These are phyloP conservation scores for Triticum timopheevii DNA, from an alignment of 176 grass and related monocot species.

Conservation along the genomic window DNA sequence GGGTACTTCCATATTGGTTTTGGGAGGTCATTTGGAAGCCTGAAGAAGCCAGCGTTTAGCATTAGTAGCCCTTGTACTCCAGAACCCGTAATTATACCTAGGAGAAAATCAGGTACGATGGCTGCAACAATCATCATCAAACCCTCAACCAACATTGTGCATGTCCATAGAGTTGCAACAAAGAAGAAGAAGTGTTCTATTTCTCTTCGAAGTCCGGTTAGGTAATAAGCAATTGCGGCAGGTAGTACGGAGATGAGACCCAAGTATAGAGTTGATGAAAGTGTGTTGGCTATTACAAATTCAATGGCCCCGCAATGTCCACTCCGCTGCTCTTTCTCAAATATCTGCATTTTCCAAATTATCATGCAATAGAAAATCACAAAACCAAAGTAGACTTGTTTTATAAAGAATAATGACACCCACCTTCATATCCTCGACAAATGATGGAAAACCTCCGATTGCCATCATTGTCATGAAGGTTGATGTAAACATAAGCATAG, in stretches of 20 bases:
- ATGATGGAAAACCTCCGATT: slow-evolving; percentile 60
- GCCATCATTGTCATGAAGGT: slow-evolving; percentile 56
- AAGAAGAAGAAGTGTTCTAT: slow-evolving; percentile 47
- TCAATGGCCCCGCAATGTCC: slow-evolving; percentile 46
- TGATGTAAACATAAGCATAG: slow-evolving; percentile 63
- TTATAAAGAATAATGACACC: background rate
- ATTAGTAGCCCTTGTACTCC: slow-evolving; percentile 52
- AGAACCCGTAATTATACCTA: slow-evolving; percentile 47
- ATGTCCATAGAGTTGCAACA: slow-evolving; percentile 27
- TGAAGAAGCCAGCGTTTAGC: slow-evolving; percentile 52
- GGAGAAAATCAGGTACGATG: slow-evolving; percentile 42
- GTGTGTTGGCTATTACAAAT: slow-evolving; percentile 44
- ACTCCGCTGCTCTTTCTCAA: slow-evolving; percentile 45
- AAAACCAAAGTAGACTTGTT: background rate
- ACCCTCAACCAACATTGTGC: slow-evolving; percentile 49
- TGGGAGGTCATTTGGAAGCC: slow-evolving; percentile 48
- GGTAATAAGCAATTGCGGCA: slow-evolving; percentile 51
- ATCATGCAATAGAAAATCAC: background rate
- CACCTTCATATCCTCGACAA: slow-evolving; percentile 80
- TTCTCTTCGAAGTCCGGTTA: slow-evolving; percentile 26
- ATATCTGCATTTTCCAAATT: slow-evolving; percentile 32
- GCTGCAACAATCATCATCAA: slow-evolving; percentile 64
- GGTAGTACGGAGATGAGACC: slow-evolving; percentile 45
- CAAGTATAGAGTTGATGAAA: slow-evolving; percentile 49
- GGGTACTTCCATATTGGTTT: slow-evolving; percentile 56